A percentile compares a stretch with the other conserved stretches of the same genome.
Evolutionary conservation across 2,329 filamentous ascomycete species (phyloP).

Genomic region (Pseudogymnoascus sp.): DNA sequence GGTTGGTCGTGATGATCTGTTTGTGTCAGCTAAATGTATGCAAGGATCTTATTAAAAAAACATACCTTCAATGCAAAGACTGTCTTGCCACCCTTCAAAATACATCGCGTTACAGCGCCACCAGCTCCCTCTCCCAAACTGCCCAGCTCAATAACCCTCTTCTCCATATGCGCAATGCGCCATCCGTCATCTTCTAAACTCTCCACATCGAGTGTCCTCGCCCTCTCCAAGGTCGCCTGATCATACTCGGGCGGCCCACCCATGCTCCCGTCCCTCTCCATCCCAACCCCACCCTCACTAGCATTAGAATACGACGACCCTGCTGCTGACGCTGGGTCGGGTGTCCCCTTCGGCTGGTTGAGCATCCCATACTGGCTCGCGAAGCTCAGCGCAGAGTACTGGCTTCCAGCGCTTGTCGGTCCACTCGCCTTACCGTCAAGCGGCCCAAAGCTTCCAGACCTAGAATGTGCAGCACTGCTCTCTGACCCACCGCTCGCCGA

Average conservation of each 20-base stretch:
- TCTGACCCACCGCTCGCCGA: constrained; percentile 73
- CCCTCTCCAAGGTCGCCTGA: constrained; percentile 71
- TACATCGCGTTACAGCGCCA: constrained; percentile 86
- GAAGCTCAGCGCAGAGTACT: constrained; percentile 76
- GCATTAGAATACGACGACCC: constrained; percentile 76
- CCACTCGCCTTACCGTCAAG: constrained; percentile 69
- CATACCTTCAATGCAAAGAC: constrained; percentile 90
- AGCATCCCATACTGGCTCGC: constrained; percentile 51
- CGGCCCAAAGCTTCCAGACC: constrained; percentile 74
- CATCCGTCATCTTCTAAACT: constrained; percentile 92
- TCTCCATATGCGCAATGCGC: constrained; percentile 84
- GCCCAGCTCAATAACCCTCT: constrained; percentile 78
- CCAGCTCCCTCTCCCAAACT: constrained; percentile 90
- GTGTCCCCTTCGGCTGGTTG: constrained; percentile 53
- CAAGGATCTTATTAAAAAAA: constrained; percentile 11
- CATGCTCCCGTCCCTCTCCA: constrained; percentile 77
- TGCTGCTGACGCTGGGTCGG: constrained; percentile 82
- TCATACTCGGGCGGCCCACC: constrained; percentile 71
- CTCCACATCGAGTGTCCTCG: constrained; percentile 78
- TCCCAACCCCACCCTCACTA: constrained; percentile 63
- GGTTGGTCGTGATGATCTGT: constrained; percentile 95
- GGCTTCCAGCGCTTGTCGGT: constrained; percentile 78
- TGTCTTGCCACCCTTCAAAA: constrained; percentile 82
- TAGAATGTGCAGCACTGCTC: constrained; percentile 67
- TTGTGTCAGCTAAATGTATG: constrained; percentile 17